Evolutionary conservation across 1,284 basidiomycete species (phyloP).

Genomic region (Hemileccinum hortonii): DNA sequence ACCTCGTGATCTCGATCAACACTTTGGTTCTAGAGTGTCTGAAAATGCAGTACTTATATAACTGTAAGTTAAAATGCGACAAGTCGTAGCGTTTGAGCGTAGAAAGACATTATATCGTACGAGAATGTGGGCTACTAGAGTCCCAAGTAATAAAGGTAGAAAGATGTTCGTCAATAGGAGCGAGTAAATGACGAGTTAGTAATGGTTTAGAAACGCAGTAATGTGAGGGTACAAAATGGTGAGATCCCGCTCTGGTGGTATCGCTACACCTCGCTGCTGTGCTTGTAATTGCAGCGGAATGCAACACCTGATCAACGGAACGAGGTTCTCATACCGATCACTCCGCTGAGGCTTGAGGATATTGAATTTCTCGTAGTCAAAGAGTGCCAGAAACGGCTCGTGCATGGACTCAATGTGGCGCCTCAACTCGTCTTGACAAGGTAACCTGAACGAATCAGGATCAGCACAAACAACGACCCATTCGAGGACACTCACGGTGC

Average conservation of each 20-base stretch:
- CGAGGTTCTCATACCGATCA: neutral
- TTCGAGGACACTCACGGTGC: neutral
- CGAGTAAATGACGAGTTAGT: neutral
- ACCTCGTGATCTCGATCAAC: too few species aligned
- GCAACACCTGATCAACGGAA: neutral
- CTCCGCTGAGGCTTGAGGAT: neutral
- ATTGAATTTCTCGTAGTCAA: neutral
- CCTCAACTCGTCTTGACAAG: conserved; percentile 10
- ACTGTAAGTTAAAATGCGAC: too few species aligned
- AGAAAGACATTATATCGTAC: too few species aligned
- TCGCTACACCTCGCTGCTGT: neutral
- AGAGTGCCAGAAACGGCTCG: neutral
- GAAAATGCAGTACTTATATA: too few species aligned
- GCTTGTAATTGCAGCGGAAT: conserved; percentile 1
- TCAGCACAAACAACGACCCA: neutral
- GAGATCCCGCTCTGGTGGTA: neutral
- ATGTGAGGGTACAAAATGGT: neutral
- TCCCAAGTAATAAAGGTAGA: too few species aligned
- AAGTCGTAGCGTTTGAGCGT: too few species aligned
- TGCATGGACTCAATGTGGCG: conserved; percentile 1
- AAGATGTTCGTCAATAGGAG: too few species aligned
- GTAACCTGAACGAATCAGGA: neutral
- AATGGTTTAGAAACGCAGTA: neutral
- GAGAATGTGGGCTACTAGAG: too few species aligned
- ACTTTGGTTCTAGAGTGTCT: too few species aligned